These are phyloP conservation scores for Capsella bursapastoris DNA, from an alignment of 345 rosid species.

Conservation along the genomic window DNA sequence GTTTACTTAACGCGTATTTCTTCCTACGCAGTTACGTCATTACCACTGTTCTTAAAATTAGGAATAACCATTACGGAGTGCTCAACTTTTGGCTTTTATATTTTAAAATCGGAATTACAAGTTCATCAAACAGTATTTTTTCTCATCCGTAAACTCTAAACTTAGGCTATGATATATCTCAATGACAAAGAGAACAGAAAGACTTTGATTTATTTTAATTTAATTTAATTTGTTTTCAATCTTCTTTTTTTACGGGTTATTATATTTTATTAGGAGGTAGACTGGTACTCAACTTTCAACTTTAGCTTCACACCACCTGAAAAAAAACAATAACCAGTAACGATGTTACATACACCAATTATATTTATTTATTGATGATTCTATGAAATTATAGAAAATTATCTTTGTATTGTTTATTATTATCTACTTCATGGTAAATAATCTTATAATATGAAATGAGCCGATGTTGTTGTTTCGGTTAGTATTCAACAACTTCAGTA, in stretches of 20 bases:
- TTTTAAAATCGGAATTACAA: not conserved
- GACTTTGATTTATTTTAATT: too few relatives aligned
- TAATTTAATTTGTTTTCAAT: too few relatives aligned
- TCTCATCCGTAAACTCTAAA: not conserved
- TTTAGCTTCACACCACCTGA: constrained; percentile 25
- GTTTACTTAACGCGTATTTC: constrained; percentile 20
- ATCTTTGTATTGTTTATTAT: constrained; percentile 26
- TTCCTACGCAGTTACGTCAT: constrained; percentile 4
- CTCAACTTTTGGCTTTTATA: not conserved
- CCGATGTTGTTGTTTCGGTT: constrained; percentile 40
- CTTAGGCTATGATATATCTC: too few relatives aligned
- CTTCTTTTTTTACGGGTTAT: not conserved
- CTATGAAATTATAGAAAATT: constrained; percentile 21
- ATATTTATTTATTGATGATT: not conserved
- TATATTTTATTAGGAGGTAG: not conserved
- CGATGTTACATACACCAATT: not conserved
- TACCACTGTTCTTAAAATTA: not conserved
- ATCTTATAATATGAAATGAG: constrained; percentile 9
- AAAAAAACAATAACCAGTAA: constrained; percentile 7
- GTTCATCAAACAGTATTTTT: not conserved
- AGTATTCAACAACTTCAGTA: constrained; percentile 37
- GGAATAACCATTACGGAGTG: not conserved
- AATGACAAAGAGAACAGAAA: too few relatives aligned
- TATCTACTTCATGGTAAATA: constrained; percentile 23
- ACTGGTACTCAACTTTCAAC: constrained; percentile 13